Conservation (phyloP, 306 rosid species). For the Benincasa hispida region DNA sequence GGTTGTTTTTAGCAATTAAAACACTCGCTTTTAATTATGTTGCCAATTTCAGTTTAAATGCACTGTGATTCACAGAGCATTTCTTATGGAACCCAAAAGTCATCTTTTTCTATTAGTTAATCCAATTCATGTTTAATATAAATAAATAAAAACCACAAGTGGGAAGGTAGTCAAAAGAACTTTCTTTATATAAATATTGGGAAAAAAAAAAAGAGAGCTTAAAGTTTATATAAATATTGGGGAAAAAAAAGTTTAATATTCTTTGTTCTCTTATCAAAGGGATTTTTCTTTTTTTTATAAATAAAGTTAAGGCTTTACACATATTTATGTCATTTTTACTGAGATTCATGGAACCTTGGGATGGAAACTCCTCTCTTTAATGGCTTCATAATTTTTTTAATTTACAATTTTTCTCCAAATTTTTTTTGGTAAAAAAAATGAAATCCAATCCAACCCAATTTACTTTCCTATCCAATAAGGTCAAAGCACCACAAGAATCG, state of each 20-base stretch:
- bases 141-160: background rate
- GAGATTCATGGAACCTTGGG: background rate
- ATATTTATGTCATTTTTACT: background rate
- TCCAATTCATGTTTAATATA: background rate
- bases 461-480: background rate
- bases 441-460: background rate
- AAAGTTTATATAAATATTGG: background rate
- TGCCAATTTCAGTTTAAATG: background rate
- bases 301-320: background rate
- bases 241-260: background rate
- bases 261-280: background rate
- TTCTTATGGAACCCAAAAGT: background rate
- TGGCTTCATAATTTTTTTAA: background rate
- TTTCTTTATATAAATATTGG: background rate
- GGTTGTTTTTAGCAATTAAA: background rate
- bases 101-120: background rate
- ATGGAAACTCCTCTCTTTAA: background rate
- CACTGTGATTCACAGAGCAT: background rate
- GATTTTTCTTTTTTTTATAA: no score
- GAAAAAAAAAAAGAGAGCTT: background rate
- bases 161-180: background rate
- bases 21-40: background rate
- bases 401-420: background rate
- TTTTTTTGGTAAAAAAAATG: background rate
- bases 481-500: background rate